Evolutionary conservation across 345 rosid species (phyloP), one percentile per base, ranked within the genome.

Genomic region (Salix koriyanagi): DNA sequence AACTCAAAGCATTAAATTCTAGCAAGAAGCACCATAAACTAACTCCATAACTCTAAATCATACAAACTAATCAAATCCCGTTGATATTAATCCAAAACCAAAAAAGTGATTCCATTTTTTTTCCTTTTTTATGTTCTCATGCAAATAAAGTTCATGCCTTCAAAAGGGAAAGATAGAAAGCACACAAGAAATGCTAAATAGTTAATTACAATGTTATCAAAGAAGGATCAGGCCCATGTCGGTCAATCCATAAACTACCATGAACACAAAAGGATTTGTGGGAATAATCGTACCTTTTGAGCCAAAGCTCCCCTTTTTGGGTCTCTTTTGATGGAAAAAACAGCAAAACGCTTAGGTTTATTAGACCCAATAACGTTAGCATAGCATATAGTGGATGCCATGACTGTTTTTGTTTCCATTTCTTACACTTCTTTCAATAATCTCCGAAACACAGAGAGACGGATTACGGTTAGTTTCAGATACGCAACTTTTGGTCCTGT

Each of bases 241-340:
- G 37, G 14, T 23, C 23, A 26, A 52, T 52, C 9, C 16, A 70
- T 14, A 42, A 4, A 70, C 58, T 14, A 44, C 34, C 10, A 50
- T 6, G 56, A 16, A 30, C 23, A 32, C 37, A 26, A 10, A 16
- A 14, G 48, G 10, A 16, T 48, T 46, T 15, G 71, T 2, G 15
- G n/a, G 32, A 2, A 46, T 50, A 28, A 21, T 5, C 12, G 44
- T 79, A 87, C 90, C 90, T 84, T 84, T 12, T 76, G 78, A 15
- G 82, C 70, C 56, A 77, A 75, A 44, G 79, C 52, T 21, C 70
- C 77, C 67, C 76, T 4, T 64, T 42, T 23, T 14, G 81, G 79
- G 48, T 84, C 77, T 37, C 8, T 82, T 25, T 70, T 74, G 37
- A 61, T 41, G 37, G 83, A 87, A 67, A 76, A 26, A 74, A 74